phyloP scores from a whole-genome alignment of 495 filamentous ascomycete species.

The Aspergillus campestris region DNA sequence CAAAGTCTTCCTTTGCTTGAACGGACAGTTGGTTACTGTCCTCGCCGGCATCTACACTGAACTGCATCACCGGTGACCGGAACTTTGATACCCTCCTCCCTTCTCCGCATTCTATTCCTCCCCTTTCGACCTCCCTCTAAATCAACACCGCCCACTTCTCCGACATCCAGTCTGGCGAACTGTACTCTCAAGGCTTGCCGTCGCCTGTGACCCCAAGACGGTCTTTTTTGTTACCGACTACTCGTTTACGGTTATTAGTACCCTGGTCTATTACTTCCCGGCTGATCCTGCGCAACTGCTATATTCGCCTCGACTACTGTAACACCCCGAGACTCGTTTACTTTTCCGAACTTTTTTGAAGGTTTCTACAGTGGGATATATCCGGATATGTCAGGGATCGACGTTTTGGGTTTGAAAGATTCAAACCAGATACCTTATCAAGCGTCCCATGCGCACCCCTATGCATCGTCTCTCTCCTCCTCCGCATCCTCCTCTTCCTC shows the following conservation, averaged over 20 bases:
- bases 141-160: constrained; percentile 2
- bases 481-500: constrained; percentile 68
- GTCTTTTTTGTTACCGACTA: constrained; percentile 36
- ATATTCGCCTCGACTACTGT: constrained; percentile 3
- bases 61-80: constrained; percentile 20
- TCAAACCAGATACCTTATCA: constrained; percentile 33
- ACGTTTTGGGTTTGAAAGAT: constrained; percentile 40
- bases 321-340: constrained; percentile 7
- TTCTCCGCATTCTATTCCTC: neutral
- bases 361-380: constrained; percentile 12
- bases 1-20: neutral
- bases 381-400: constrained; percentile 42
- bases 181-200: constrained; percentile 35
- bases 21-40: constrained; percentile 1
- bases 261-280: constrained; percentile 36
- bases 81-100: constrained; percentile 7
- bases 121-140: neutral
- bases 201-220: constrained; percentile 40
- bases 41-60: constrained; percentile 17
- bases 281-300: constrained; percentile 23
- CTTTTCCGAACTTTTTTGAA: constrained; percentile 9
- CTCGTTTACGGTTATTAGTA: constrained; percentile 40
- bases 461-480: constrained; percentile 59
- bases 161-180: constrained; percentile 24
- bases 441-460: constrained; percentile 45